Conservation (phyloP, 2,329 filamentous ascomycete genomes). For the Drechslerella stenobrocha region DNA sequence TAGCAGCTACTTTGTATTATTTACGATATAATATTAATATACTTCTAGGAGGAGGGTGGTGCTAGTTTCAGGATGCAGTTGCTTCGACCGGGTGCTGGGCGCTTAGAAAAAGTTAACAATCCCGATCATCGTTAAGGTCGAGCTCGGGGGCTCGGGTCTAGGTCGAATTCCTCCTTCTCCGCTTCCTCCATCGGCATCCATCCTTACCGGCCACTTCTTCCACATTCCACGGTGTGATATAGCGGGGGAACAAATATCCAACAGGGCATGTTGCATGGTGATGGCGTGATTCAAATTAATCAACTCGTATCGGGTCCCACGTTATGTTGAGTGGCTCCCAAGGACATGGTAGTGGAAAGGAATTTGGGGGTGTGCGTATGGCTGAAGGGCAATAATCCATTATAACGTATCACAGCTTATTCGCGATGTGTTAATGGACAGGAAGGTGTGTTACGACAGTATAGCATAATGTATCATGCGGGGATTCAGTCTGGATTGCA, state of each 20-base stretch:
- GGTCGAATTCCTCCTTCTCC: slow-evolving; percentile 21
- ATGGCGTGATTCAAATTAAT: slow-evolving; percentile 34
- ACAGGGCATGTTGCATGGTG: slow-evolving; percentile 16
- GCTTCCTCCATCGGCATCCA: slow-evolving; percentile 1
- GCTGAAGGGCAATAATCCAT: background rate
- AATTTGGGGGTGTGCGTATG: background rate
- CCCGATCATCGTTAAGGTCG: slow-evolving; percentile 12
- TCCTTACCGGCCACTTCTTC: background rate
- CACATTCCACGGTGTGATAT: background rate
- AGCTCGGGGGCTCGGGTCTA: slow-evolving; percentile 18
- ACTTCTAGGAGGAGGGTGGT: slow-evolving; percentile 14
- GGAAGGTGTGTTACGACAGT: no score
- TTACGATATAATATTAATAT: slow-evolving; percentile 16
- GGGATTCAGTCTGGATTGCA: no score
- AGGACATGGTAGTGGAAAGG: slow-evolving; percentile 38
- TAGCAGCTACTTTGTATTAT: background rate
- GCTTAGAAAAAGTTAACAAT: slow-evolving; percentile 40
- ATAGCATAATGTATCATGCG: background rate
- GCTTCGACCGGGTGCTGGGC: slow-evolving; percentile 36
- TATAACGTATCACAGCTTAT: no score
- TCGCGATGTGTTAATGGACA: no score
- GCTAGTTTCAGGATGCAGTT: slow-evolving; percentile 40
- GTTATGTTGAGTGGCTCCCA: slow-evolving; percentile 20
- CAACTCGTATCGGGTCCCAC: slow-evolving; percentile 30
- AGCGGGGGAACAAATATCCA: background rate